phyloP scores from a whole-genome alignment of 129 eudicot species.

The Artemisia argyi region DNA sequence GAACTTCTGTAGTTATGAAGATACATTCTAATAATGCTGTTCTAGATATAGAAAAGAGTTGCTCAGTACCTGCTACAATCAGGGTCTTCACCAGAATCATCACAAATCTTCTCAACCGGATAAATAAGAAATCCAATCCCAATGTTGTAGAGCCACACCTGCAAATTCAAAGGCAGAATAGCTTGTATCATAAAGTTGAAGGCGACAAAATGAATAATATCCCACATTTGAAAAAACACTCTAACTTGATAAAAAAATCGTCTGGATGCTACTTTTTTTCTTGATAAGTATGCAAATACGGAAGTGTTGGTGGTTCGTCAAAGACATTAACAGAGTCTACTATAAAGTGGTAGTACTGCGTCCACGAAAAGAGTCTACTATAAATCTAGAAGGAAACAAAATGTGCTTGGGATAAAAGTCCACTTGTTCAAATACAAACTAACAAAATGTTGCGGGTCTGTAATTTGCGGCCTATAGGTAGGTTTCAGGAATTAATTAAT shows the following conservation, averaged over 20 bases:
- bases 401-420: not conserved
- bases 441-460: not conserved
- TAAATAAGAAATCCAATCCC: conserved; percentile 68
- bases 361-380: not conserved
- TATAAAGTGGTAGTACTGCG: not conserved
- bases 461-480: not conserved
- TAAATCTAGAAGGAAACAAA: not conserved
- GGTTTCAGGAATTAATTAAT: not conserved
- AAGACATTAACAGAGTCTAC: too few relatives aligned
- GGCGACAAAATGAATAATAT: not conserved
- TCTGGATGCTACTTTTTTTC: too few relatives aligned
- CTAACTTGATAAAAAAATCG: not conserved
- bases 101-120: conserved; percentile 73
- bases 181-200: conserved; percentile 1
- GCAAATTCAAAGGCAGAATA: conserved; percentile 12
- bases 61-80: conserved; percentile 69
- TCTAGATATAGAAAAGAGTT: not conserved
- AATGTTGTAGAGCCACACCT: conserved; percentile 85
- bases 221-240: not conserved
- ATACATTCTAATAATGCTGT: too few relatives aligned
- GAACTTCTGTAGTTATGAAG: too few relatives aligned
- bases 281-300: too few relatives aligned
- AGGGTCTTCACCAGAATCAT: conserved; percentile 95
- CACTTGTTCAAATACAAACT: not conserved
- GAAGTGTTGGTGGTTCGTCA: too few relatives aligned